These are phyloP conservation scores for Neofusicoccum umdonicola DNA, from an alignment of 2,329 filamentous ascomycete genomes.

Conservation along the genomic window DNA sequence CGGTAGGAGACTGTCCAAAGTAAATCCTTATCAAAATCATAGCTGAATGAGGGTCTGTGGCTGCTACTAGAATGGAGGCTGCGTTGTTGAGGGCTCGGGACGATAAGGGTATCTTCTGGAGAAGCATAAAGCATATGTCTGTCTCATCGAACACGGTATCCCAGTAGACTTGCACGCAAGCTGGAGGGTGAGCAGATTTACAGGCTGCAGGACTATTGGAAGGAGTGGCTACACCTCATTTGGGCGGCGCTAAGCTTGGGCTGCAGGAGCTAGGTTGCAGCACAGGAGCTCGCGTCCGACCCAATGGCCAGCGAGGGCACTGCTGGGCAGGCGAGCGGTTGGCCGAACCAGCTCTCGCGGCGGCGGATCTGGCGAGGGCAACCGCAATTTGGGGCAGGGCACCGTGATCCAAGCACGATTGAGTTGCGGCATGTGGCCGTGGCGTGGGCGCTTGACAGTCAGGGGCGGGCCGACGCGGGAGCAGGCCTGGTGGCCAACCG, in stretches of 20 bases:
- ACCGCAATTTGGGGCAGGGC: not conserved
- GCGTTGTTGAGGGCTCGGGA: too few relatives aligned
- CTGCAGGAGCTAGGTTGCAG: not conserved
- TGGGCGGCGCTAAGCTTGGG: not conserved
- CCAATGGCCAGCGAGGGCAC: not conserved
- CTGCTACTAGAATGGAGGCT: too few relatives aligned
- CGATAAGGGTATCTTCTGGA: too few relatives aligned
- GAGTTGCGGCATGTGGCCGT: not conserved
- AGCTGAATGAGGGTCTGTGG: too few relatives aligned
- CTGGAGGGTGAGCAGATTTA: too few relatives aligned
- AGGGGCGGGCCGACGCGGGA: constrained; percentile 11
- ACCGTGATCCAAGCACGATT: constrained; percentile 1
- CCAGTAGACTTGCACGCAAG: too few relatives aligned
- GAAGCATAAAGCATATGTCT: too few relatives aligned
- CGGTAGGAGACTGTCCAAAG: too few relatives aligned
- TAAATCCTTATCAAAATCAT: too few relatives aligned
- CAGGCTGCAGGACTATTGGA: not conserved
- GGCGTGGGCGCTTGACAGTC: constrained; percentile 4
- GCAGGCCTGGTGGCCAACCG: not conserved
- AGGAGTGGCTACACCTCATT: not conserved
- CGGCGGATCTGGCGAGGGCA: too few relatives aligned
- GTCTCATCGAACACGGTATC: too few relatives aligned
- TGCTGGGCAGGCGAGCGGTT: too few relatives aligned
- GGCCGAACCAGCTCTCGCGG: not conserved
- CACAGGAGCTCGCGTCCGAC: not conserved